Evolutionary conservation across 163 green algal genomes (phyloP).

Genomic region (Chloromonas sp.): DNA sequence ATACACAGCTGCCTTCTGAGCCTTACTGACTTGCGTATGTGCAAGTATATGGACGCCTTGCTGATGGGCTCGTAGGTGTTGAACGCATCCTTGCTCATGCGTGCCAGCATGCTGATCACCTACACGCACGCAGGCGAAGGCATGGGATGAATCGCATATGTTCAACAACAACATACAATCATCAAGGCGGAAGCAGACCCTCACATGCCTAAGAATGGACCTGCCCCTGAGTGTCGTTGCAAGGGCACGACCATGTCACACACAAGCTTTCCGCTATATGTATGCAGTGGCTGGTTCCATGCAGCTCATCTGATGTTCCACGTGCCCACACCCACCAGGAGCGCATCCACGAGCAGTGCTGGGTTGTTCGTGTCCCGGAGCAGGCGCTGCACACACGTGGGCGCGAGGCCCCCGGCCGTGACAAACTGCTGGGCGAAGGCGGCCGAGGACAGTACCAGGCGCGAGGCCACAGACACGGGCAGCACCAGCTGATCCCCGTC

Average conservation of each 20-base stretch:
- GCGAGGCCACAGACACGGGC: conserved; percentile 48
- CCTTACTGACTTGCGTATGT: conserved; percentile 30
- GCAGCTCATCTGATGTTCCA: too few species aligned
- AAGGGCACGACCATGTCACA: too few species aligned
- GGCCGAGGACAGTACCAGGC: conserved; percentile 36
- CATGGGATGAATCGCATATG: too few species aligned
- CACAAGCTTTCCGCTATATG: too few species aligned
- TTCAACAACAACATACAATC: too few species aligned
- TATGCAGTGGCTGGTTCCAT: too few species aligned
- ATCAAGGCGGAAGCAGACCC: too few species aligned
- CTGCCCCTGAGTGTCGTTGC: too few species aligned
- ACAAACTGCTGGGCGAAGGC: conserved; percentile 55
- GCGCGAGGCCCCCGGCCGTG: conserved; percentile 33
- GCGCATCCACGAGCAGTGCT: conserved; percentile 60
- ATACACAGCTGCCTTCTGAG: neutral
- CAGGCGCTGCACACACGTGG: conserved; percentile 33
- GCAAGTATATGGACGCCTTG: conserved; percentile 35
- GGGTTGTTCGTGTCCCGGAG: conserved; percentile 40
- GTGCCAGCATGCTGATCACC: conserved; percentile 68
- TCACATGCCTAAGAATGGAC: too few species aligned
- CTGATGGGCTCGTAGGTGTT: conserved; percentile 64
- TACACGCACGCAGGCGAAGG: neutral
- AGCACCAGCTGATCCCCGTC: conserved; percentile 35
- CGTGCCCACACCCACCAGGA: conserved; percentile 41
- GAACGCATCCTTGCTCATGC: conserved; percentile 41